Conservation (phyloP, 345 rosid species). For the Cardamine resedifolia region DNA sequence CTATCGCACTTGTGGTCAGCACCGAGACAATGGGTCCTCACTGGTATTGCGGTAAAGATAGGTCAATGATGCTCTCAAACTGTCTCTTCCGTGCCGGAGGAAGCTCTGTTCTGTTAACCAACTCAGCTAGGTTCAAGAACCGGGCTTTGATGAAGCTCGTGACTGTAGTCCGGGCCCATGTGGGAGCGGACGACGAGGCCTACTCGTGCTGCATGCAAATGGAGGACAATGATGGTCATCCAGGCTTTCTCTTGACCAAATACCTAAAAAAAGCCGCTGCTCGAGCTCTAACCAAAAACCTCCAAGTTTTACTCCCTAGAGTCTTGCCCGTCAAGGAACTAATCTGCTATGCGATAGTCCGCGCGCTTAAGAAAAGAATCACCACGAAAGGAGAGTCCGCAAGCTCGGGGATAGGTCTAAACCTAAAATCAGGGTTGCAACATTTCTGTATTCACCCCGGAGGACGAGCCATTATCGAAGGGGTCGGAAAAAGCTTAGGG, state of each 20-base stretch:
- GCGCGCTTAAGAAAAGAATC: constrained; percentile 29
- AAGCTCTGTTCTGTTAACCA: constrained; percentile 68
- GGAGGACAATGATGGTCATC: constrained; percentile 39
- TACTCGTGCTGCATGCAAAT: constrained; percentile 53
- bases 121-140: constrained; percentile 45
- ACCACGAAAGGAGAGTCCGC: constrained; percentile 18
- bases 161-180: constrained; percentile 49
- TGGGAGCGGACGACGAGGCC: constrained; percentile 61
- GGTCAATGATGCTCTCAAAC: constrained; percentile 77
- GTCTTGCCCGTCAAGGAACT: constrained; percentile 51
- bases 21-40: constrained; percentile 67
- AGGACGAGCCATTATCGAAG: constrained; percentile 65
- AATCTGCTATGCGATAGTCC: constrained; percentile 19
- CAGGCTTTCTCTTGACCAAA: constrained; percentile 40
- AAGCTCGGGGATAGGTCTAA: constrained; percentile 29
- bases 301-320: constrained; percentile 54
- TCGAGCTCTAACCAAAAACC: constrained; percentile 54
- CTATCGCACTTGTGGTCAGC: constrained; percentile 67
- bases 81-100: constrained; percentile 75
- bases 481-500: constrained; percentile 54
- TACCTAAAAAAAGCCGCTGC: constrained; percentile 32
- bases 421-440: constrained; percentile 38
- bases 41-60: constrained; percentile 76
- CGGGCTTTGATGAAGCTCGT: constrained; percentile 52
- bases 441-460: constrained; percentile 42